Conservation (phyloP, 176 grass and related monocot species). For the Ensete ventricosum region DNA sequence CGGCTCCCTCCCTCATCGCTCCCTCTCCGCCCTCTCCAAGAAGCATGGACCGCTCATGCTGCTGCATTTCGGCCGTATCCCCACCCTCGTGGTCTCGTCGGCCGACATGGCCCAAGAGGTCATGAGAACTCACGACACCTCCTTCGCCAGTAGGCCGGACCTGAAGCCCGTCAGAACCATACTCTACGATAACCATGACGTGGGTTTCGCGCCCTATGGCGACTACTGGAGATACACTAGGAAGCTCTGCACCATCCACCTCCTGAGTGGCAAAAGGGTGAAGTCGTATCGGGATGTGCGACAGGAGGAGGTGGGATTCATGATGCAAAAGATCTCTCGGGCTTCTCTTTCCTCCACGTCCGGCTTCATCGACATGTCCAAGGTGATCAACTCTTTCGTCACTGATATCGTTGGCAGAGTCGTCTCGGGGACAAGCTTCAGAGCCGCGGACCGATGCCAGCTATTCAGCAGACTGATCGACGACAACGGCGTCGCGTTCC, state of each 20-base stretch:
- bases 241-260: conserved; percentile 13
- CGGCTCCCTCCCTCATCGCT: conserved; percentile 12
- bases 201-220: conserved; percentile 12
- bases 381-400: not conserved
- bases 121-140: conserved; percentile 22
- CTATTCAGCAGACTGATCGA: conserved; percentile 2
- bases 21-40: conserved; percentile 9
- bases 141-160: conserved; percentile 19
- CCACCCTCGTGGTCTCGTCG: conserved; percentile 9
- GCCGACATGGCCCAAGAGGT: conserved; percentile 17
- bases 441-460: conserved; percentile 5
- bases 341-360: not conserved
- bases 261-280: conserved; percentile 2
- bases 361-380: not conserved
- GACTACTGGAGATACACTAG: conserved; percentile 20
- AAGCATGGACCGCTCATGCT: conserved; percentile 23
- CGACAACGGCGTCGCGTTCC: not conserved
- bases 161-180: not conserved
- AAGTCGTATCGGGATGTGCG: conserved; percentile 7
- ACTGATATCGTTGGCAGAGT: conserved; percentile 16
- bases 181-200: not conserved
- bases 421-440: conserved; percentile 13
- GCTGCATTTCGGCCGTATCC: conserved; percentile 6
- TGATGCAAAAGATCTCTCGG: not conserved
- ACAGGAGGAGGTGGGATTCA: conserved; percentile 14